Base-by-base conservation (phyloP, 208 protist genomes). In the Leishmania amazonensis region DNA sequence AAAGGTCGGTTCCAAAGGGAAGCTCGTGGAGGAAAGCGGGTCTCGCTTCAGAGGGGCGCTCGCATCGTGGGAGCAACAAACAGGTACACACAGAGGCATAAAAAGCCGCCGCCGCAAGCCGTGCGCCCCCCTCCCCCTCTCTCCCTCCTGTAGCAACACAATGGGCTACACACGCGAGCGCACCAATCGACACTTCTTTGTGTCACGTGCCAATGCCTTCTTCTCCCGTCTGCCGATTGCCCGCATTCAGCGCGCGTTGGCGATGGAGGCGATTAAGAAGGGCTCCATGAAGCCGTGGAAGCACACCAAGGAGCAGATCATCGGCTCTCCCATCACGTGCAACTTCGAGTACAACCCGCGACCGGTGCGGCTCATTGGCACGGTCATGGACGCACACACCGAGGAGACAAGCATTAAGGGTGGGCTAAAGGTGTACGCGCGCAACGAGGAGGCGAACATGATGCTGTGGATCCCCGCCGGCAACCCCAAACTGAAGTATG, bases 331-430 rank as follows among this genome's bases (percentile, higher is more conserved):
- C 31, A 82, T 98, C 21, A 94, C 95, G 42, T 95, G 93, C 83
- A 96, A 96, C 83, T 96, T 98, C 82, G 95, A 98, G 72, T 98
- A 98, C 87, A 96, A 98, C 79, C 95, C 95, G 11, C 91, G 94
- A 1, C 95, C 95, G 6, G 92, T 98, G 81, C 92, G 95, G 2
- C 89, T 98, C 68, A 96, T 98, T 62, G 95, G 95, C 62, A 97
- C 95, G 3, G 90, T 98, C 31, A 98, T 98, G 95, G 95, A 98
- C 79, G 92, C 93, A 0, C 93, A 97, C 87, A 94, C 92, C 38
- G 85, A 90, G 83, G 92, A 98, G 87, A 96, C 93, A 54, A 98
- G 94, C 76, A 91, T 98, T 60, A 97, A 97, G 85, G 95, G 95
- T 3, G 95, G 95, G 3, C 73, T 98, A 74, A 98, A 98, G 91